A percentile compares a stretch with the other conserved stretches of the same genome.
Conservation (phyloP, 768 basidiomycete genomes). For the Boletus rubescentipes region DNA sequence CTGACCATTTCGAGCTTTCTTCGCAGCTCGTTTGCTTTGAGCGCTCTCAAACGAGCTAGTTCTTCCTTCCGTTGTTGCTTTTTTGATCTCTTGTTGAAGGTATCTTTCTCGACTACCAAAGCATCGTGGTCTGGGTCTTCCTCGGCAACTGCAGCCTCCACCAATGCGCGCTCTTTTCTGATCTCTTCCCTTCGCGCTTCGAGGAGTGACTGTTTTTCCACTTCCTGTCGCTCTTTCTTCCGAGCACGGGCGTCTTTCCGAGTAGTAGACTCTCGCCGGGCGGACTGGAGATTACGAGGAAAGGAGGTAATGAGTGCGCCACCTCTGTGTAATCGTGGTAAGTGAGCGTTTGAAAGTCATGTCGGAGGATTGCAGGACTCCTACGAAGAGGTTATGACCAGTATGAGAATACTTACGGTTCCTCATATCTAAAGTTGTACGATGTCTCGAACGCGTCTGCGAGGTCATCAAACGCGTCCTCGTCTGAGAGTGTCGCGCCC, state of each 20-base stretch:
- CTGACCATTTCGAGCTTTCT: slow-evolving; percentile 73
- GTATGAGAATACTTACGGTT: slow-evolving; percentile 63
- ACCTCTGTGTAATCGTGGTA: slow-evolving; percentile 43
- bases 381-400: not conserved
- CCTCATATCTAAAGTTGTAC: slow-evolving; percentile 98
- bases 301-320: slow-evolving; percentile 66
- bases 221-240: slow-evolving; percentile 70
- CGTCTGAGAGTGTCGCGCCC: slow-evolving; percentile 45
- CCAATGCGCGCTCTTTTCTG: slow-evolving; percentile 62
- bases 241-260: slow-evolving; percentile 86
- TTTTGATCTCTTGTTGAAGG: slow-evolving; percentile 49
- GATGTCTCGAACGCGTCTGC: slow-evolving; percentile 92
- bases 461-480: slow-evolving; percentile 85
- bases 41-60: slow-evolving; percentile 71
- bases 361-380: not conserved
- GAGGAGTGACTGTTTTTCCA: slow-evolving; percentile 63
- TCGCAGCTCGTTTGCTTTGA: slow-evolving; percentile 84
- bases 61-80: slow-evolving; percentile 56
- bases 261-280: slow-evolving; percentile 71
- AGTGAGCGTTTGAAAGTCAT: not conserved
- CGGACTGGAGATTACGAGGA: slow-evolving; percentile 69
- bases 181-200: slow-evolving; percentile 77
- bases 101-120: slow-evolving; percentile 45
- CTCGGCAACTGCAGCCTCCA: slow-evolving; percentile 69
- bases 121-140: slow-evolving; percentile 62